phyloP scores from a whole-genome alignment of 2,329 filamentous ascomycete genomes.

The Thermothelomyces thermophilus region DNA sequence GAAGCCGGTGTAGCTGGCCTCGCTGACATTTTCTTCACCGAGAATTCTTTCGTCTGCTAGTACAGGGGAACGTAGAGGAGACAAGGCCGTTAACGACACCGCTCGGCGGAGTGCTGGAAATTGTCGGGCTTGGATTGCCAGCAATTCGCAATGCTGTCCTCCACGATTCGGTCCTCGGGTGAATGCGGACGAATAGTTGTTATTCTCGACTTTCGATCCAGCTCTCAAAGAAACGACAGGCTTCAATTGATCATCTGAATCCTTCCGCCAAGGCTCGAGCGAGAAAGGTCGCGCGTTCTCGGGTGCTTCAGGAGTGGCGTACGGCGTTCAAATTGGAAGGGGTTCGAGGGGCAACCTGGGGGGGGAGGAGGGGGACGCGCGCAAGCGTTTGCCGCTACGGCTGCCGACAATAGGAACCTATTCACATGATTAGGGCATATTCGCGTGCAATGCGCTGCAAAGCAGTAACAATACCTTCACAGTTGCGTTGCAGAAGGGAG shows the following conservation, averaged over 20 bases:
- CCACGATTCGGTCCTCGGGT: background rate
- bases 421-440: background rate
- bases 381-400: background rate
- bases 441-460: background rate
- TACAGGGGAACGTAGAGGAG: background rate
- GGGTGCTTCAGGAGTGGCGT: background rate
- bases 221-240: too few relatives aligned
- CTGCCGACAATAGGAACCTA: background rate
- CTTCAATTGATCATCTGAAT: background rate
- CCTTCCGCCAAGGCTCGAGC: background rate
- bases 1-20: constrained; percentile 46
- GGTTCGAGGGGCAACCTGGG: too few relatives aligned
- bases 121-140: too few relatives aligned
- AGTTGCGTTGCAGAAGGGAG: background rate
- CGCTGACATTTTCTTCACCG: constrained; percentile 41
- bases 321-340: background rate
- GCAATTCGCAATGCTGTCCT: too few relatives aligned
- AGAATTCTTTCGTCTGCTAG: background rate
- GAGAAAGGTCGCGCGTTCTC: background rate
- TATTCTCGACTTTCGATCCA: background rate
- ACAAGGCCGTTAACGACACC: background rate
- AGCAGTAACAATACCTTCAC: background rate
- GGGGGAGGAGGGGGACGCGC: background rate
- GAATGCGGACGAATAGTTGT: background rate
- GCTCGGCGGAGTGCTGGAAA: background rate